Conservation (phyloP, 495 filamentous ascomycete species). For the Hyphodiscus hymeniophilus region DNA sequence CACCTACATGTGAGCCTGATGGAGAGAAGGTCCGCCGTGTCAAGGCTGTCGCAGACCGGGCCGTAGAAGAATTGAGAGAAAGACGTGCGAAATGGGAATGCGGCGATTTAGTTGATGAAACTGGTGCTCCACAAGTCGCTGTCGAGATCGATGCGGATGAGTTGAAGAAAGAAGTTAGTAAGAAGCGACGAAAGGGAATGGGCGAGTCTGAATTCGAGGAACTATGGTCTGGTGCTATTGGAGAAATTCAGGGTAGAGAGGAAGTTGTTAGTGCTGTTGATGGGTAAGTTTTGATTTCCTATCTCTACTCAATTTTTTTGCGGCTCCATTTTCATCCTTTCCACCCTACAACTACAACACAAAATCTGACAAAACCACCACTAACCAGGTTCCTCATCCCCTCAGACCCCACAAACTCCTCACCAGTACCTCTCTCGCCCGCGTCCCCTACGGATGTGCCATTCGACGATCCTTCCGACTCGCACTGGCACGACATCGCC, state of each 20-base stretch:
- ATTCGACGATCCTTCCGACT: conserved; percentile 81
- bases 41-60: conserved; percentile 77
- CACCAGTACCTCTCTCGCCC: conserved; percentile 73
- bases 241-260: conserved; percentile 72
- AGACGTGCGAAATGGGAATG: conserved; percentile 86
- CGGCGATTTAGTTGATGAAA: conserved; percentile 58
- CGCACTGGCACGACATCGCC: conserved; percentile 91
- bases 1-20: conserved; percentile 93
- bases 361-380: conserved; percentile 28
- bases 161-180: conserved; percentile 63
- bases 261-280: conserved; percentile 65
- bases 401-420: conserved; percentile 57
- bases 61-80: conserved; percentile 80
- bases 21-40: conserved; percentile 84
- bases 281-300: conserved; percentile 54
- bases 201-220: conserved; percentile 85
- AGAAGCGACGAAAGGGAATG: conserved; percentile 71
- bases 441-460: conserved; percentile 80
- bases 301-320: conserved; percentile 24
- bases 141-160: conserved; percentile 66
- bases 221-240: conserved; percentile 78
- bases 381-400: conserved; percentile 71
- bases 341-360: conserved; percentile 4
- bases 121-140: conserved; percentile 46
- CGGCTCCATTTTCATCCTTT: conserved; percentile 27